phyloP scores from a whole-genome alignment of 306 rosid genomes.

The Fagus crenata region DNA sequence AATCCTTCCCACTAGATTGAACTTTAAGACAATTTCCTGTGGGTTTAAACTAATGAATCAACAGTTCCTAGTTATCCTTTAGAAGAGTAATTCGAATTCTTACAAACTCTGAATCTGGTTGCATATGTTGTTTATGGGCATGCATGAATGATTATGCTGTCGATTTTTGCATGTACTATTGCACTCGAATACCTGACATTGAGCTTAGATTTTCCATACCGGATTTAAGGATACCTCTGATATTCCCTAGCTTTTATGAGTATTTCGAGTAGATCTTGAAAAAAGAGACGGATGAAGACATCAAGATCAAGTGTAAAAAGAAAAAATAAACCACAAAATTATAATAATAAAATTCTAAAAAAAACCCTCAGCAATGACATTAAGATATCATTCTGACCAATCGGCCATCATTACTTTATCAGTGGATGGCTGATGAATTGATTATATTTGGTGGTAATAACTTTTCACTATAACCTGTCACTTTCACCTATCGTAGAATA shows the following conservation, averaged over 20 bases:
- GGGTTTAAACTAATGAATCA: background rate
- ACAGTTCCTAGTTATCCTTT: background rate
- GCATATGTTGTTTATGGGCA: constrained; percentile 27
- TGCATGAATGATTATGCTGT: constrained; percentile 41
- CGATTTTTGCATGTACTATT: constrained; percentile 47
- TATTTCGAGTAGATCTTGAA: constrained; percentile 37
- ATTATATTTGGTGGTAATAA: constrained; percentile 17
- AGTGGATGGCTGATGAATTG: constrained; percentile 21
- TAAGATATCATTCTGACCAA: background rate
- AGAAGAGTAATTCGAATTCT: background rate
- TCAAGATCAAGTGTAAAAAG: background rate
- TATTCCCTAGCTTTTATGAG: constrained; percentile 24
- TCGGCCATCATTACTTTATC: constrained; percentile 24
- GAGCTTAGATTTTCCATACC: constrained; percentile 47
- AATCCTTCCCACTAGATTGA: background rate
- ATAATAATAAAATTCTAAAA: background rate
- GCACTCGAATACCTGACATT: constrained; percentile 46
- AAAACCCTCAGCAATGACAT: background rate
- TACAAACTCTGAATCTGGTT: constrained; percentile 1
- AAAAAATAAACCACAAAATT: background rate
- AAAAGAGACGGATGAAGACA: constrained; percentile 7
- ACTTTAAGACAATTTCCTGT: background rate
- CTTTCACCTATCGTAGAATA: background rate
- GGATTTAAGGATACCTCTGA: constrained; percentile 40
- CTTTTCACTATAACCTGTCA: constrained; percentile 22